phyloP scores from a whole-genome alignment of 2,329 filamentous ascomycete genomes.

The Didymellaceae sp. region DNA sequence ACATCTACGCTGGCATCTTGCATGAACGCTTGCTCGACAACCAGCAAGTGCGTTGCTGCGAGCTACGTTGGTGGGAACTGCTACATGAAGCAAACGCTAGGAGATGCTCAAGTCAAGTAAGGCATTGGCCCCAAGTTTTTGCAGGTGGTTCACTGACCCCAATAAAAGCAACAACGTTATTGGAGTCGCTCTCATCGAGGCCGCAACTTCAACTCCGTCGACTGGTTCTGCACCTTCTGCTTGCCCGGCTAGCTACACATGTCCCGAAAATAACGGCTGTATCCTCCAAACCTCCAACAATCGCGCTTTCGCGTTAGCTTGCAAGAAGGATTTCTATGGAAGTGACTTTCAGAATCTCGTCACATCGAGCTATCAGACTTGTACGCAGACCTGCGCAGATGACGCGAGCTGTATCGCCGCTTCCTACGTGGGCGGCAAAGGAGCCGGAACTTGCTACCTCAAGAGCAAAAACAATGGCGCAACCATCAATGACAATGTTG shows the following conservation, averaged over 20 bases:
- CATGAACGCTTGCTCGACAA: background rate
- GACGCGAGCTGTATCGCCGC: background rate
- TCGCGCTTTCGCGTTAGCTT: background rate
- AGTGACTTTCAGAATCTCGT: background rate
- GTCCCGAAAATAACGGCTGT: constrained; percentile 4
- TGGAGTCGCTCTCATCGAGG: background rate
- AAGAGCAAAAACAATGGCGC: background rate
- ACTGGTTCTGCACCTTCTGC: background rate
- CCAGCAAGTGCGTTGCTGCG: background rate
- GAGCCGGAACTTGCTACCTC: constrained; percentile 1
- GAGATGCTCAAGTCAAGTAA: background rate
- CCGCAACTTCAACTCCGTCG: background rate
- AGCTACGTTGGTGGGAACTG: constrained; percentile 8
- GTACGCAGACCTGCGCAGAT: background rate
- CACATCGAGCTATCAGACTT: background rate
- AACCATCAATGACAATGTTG: background rate
- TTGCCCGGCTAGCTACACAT: constrained; percentile 3
- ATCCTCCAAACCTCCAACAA: background rate
- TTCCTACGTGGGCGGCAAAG: background rate
- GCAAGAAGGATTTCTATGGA: background rate
- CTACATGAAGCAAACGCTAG: background rate
- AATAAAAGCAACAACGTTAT: background rate
- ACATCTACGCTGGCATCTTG: background rate
- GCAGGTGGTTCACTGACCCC: background rate
- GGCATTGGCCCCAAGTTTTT: background rate